phyloP scores from a whole-genome alignment of 306 rosid genomes.

The Medicago arabica region DNA sequence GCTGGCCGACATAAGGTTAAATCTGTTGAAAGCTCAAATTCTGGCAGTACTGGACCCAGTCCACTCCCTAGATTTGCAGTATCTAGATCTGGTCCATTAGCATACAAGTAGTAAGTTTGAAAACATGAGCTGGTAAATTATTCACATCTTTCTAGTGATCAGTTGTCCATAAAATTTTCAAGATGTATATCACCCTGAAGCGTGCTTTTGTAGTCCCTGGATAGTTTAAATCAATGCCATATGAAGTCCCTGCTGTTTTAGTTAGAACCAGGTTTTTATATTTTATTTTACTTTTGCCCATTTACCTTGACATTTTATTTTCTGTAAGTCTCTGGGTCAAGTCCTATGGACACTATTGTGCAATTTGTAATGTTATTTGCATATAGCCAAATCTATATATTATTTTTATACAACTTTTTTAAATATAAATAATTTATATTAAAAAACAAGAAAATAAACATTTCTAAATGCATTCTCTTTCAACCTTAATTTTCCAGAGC shows the following conservation, averaged over 20 bases:
- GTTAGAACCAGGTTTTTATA: slow-evolving; percentile 13
- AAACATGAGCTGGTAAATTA: slow-evolving; percentile 50
- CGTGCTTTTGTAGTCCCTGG: slow-evolving; percentile 43
- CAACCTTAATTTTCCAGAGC: too few relatives aligned
- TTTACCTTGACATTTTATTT: background rate
- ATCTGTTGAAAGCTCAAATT: slow-evolving; percentile 75
- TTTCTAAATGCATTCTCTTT: too few relatives aligned
- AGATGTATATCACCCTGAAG: slow-evolving; percentile 44
- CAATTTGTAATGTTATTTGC: slow-evolving; percentile 28
- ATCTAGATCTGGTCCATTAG: slow-evolving; percentile 94
- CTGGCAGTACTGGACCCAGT: slow-evolving; percentile 89
- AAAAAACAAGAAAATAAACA: too few relatives aligned
- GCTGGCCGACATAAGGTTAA: slow-evolving; percentile 67
- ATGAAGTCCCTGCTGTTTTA: slow-evolving; percentile 33
- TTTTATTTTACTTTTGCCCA: slow-evolving; percentile 10
- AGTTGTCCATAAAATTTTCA: slow-evolving; percentile 46
- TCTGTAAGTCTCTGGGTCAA: background rate
- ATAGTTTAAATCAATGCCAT: slow-evolving; percentile 49
- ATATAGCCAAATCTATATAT: background rate
- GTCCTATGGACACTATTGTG: slow-evolving; percentile 7
- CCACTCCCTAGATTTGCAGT: slow-evolving; percentile 97
- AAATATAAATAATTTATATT: too few relatives aligned
- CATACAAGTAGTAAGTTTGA: slow-evolving; percentile 69
- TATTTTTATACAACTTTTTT: background rate
- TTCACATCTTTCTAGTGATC: slow-evolving; percentile 36